Evolutionary conservation across 495 filamentous ascomycete species (phyloP).

Genomic region (Penicillium ucsense): DNA sequence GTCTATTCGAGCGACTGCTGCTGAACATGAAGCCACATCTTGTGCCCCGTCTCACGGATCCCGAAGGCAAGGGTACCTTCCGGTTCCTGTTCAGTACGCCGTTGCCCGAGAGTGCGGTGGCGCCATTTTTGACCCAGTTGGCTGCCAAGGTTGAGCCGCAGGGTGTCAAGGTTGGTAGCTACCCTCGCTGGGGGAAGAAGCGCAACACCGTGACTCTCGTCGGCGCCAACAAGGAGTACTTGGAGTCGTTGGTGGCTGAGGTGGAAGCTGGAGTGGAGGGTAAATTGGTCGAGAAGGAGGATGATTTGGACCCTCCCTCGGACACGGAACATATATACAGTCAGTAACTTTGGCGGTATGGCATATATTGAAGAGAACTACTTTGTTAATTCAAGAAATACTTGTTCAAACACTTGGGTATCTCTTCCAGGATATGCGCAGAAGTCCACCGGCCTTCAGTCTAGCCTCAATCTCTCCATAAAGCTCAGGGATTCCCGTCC

Average conservation of each 20-base stretch:
- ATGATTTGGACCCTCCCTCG: slow-evolving; percentile 44
- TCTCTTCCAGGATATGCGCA: too few relatives aligned
- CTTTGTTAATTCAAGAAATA: too few relatives aligned
- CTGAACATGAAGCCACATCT: slow-evolving; percentile 63
- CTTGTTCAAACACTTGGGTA: too few relatives aligned
- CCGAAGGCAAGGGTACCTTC: slow-evolving; percentile 67
- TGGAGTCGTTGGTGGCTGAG: slow-evolving; percentile 51
- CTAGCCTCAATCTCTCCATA: too few relatives aligned
- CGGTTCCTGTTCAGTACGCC: slow-evolving; percentile 80
- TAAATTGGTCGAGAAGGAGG: slow-evolving; percentile 43
- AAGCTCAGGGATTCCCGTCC: too few relatives aligned
- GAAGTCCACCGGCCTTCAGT: too few relatives aligned
- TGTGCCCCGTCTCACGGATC: slow-evolving; percentile 59
- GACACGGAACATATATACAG: slow-evolving; percentile 22
- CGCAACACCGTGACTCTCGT: slow-evolving; percentile 88
- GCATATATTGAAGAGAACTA: not conserved
- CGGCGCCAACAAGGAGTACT: slow-evolving; percentile 53
- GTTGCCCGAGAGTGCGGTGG: slow-evolving; percentile 73
- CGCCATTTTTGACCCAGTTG: slow-evolving; percentile 70
- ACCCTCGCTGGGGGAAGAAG: slow-evolving; percentile 84
- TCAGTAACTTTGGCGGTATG: slow-evolving; percentile 7
- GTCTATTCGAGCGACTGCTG: slow-evolving; percentile 69
- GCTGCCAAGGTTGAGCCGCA: slow-evolving; percentile 56
- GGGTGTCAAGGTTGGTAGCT: slow-evolving; percentile 92
- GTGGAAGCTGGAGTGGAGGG: slow-evolving; percentile 56